phyloP scores from a whole-genome alignment of 805 yeast species.

The Zygoascus bituminiphila region DNA sequence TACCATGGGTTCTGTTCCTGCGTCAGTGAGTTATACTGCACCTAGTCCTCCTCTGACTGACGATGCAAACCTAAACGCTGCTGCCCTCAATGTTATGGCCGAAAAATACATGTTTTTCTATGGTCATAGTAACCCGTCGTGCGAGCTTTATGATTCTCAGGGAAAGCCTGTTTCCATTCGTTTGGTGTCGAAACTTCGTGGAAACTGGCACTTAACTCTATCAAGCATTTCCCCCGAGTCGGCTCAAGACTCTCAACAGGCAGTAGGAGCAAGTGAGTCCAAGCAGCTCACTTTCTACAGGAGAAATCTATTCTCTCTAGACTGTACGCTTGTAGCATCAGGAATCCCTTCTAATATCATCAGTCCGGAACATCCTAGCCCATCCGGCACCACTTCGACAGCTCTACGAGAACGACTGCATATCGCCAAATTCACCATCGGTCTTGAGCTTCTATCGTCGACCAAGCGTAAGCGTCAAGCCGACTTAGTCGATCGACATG shows the following conservation, averaged over 20 bases:
- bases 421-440: not conserved
- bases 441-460: not conserved
- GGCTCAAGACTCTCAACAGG: not conserved
- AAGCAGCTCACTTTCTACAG: conserved; percentile 22
- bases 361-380: not conserved
- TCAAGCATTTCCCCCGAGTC: not conserved
- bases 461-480: conserved; percentile 1
- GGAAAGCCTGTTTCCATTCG: not conserved
- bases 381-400: not conserved
- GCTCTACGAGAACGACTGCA: not conserved
- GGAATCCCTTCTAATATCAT: not conserved
- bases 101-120: not conserved
- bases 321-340: conserved; percentile 7
- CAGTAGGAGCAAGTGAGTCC: conserved; percentile 2
- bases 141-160: conserved; percentile 1
- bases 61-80: not conserved
- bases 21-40: not conserved
- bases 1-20: not conserved
- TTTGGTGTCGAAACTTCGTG: conserved; percentile 1
- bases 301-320: conserved; percentile 18
- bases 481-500: conserved; percentile 3
- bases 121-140: not conserved
- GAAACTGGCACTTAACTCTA: conserved; percentile 10
- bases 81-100: not conserved
- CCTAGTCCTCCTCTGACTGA: not conserved